Evolutionary conservation across 2,329 filamentous ascomycete genomes (phyloP), one percentile per base, ranked within the genome.

Genomic region (Verticillium albo-atrum): DNA sequence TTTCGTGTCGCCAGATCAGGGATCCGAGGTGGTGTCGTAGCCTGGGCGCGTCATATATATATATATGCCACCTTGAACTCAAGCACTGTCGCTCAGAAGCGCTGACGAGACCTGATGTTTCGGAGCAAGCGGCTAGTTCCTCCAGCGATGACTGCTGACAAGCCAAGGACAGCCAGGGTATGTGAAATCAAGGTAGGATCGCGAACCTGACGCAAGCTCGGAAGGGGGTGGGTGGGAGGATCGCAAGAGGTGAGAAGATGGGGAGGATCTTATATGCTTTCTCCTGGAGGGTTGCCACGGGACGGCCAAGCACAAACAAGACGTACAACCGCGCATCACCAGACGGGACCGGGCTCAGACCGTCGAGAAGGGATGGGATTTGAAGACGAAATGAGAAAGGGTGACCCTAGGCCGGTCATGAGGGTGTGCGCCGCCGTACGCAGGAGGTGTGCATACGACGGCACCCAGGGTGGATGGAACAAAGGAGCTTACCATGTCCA

Each of bases 251-350:
- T 47, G 42, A 47, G 42, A 47, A 47, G 42, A 47, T 47, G 42
- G 42, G 42, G n/a, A 47, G 54, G 34, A 42, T 37, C 54, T 56
- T 56, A 56, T 56, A 56, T 56, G 34, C 25, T 34, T 23, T 47
- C 54, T 26, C 25, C 6, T 23, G 42, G 42, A 47, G 42, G 42
- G 42, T 47, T 23, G n/a, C 42, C 42, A 47, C 42, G 42, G 42
- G 42, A 23, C 42, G 35, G 54, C 27, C 25, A 56, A 26, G 23
- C 25, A 32, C 28, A 23, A 54, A 34, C 37, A 35, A 47, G 7
- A 28, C 47, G 34, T 56, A 56, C 34, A 28, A 56, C 54, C 54
- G 34, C 32, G 34, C 54, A 56, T 56, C 34, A 47, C 35, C 54
- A 56, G 54, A 27, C 32, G 34, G 34, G 54, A 56, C 42, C 42